A percentile compares a stretch with the other conserved stretches of the same genome.
Evolutionary conservation across 1,139 yeast species (phyloP).

Genomic region (Petasospora fabianii): DNA sequence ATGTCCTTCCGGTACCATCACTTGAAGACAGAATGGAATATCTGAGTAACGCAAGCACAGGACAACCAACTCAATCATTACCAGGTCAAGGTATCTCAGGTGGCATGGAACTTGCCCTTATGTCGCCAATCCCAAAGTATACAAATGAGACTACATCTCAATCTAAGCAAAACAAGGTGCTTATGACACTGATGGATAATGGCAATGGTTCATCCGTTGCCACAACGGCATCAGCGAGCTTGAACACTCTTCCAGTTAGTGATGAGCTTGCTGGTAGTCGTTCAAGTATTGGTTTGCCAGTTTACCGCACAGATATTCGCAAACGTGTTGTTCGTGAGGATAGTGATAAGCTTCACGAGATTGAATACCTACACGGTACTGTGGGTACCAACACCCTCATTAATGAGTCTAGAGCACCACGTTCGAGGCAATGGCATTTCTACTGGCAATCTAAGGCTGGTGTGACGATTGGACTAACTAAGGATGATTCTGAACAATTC

Average conservation of each 20-base stretch:
- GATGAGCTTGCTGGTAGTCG: constrained; percentile 21
- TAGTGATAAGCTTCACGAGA: constrained; percentile 30
- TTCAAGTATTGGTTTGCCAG: constrained; percentile 33
- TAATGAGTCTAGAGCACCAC: constrained; percentile 28
- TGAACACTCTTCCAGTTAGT: constrained; percentile 20
- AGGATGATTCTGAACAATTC: constrained; percentile 24
- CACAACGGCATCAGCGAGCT: neutral
- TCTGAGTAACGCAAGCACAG: constrained; percentile 16
- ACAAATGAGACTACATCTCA: constrained; percentile 29
- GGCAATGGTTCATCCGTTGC: constrained; percentile 24
- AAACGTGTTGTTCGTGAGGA: constrained; percentile 25
- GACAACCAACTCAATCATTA: constrained; percentile 26
- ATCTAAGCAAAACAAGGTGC: constrained; percentile 25
- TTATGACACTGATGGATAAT: constrained; percentile 27
- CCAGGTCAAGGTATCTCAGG: constrained; percentile 39
- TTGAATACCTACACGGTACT: constrained; percentile 35
- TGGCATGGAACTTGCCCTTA: constrained; percentile 33
- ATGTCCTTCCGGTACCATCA: constrained; percentile 21
- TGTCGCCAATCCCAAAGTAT: constrained; percentile 34
- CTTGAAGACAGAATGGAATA: constrained; percentile 25
- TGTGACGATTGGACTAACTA: constrained; percentile 30
- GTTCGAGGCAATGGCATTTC: constrained; percentile 33
- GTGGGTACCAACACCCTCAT: constrained; percentile 32
- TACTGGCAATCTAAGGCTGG: constrained; percentile 39
- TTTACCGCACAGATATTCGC: constrained; percentile 22